Conservation (phyloP, 2,329 filamentous ascomycete species). For the Diaporthe sp. region DNA sequence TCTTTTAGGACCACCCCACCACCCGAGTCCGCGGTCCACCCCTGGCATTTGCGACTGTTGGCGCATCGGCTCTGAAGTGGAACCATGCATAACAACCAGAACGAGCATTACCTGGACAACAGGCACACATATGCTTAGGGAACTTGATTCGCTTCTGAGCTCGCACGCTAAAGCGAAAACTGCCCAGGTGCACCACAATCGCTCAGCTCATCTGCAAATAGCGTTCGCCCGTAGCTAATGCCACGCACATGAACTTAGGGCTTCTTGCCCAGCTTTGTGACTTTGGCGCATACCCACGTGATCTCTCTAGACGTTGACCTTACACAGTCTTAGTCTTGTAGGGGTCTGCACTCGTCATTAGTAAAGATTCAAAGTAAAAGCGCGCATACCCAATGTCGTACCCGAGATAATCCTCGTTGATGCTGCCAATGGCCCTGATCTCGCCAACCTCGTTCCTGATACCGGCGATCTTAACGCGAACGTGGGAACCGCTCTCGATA, state of each 20-base stretch:
- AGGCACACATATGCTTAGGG: background rate
- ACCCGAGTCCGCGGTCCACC: background rate
- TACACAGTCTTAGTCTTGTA: conserved; percentile 34
- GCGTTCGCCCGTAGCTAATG: background rate
- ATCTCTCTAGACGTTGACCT: background rate
- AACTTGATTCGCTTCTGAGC: background rate
- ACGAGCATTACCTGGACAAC: conserved; percentile 3
- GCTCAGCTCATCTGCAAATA: conserved; percentile 1
- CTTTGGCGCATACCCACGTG: background rate
- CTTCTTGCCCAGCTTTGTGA: background rate
- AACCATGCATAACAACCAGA: conserved; percentile 9
- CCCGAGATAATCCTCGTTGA: conserved; percentile 87
- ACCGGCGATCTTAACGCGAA: conserved; percentile 95
- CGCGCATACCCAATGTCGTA: conserved; percentile 50
- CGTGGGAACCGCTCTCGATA: conserved; percentile 93
- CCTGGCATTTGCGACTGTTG: background rate
- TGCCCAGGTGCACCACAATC: background rate
- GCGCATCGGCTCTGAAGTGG: background rate
- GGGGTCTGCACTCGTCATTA: conserved; percentile 35
- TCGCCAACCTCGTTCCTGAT: conserved; percentile 92
- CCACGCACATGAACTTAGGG: background rate
- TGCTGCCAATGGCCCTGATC: conserved; percentile 97
- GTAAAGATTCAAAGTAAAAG: background rate
- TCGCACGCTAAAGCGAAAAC: background rate
- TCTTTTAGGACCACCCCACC: conserved; percentile 6